Evolutionary conservation across 768 basidiomycete species (phyloP), one percentile per base, ranked within the genome.

Genomic region (Auricularia auricula-judae): DNA sequence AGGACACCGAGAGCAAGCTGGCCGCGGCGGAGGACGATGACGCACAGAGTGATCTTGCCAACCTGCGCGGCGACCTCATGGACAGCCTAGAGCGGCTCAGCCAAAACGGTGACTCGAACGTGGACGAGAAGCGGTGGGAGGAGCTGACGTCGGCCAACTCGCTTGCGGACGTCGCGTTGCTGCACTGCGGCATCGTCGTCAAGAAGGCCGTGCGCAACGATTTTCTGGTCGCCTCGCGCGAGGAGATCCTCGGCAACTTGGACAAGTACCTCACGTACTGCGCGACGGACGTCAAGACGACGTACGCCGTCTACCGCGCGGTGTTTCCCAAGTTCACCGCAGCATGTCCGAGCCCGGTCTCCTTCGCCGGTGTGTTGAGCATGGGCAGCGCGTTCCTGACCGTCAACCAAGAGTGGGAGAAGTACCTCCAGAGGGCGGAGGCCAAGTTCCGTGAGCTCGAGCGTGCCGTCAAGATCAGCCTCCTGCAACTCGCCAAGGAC

Each of bases 341-440:
- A 35, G 85, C 84, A 4, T 99, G 95, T 74, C 93, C 95, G 0
- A 90, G 88, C 72, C 97, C 95, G 0, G 94, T 91, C 2, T 89
- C 91, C 1, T 98, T 98, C 72, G 88, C 93, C 0, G 95, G 96
- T 4, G 82, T 94, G 34, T 76, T 95, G 53, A 85, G 85, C 3
- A 98, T 99, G 97, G 91, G 92, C 0, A 91, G 88, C 18, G 87
- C 90, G 62, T 91, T 98, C 70, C 78, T 99, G 51, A 87, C 93
- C 1, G 93, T 98, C 60, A 90, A 98, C 72, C 80, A 93, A 69
- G 80, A 83, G 62, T 98, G 96, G 97, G 86, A 94, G 66, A 76
- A 76, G 12, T 98, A 98, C 74, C 73, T 98, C 21, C 76, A 81
- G 42, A 81, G 80, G 14, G 92, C 96, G 0, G 96, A 99, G 70